These are phyloP conservation scores for Blepharisma stoltei DNA, from an alignment of 73 alveolate genomes.

Conservation along the genomic window DNA sequence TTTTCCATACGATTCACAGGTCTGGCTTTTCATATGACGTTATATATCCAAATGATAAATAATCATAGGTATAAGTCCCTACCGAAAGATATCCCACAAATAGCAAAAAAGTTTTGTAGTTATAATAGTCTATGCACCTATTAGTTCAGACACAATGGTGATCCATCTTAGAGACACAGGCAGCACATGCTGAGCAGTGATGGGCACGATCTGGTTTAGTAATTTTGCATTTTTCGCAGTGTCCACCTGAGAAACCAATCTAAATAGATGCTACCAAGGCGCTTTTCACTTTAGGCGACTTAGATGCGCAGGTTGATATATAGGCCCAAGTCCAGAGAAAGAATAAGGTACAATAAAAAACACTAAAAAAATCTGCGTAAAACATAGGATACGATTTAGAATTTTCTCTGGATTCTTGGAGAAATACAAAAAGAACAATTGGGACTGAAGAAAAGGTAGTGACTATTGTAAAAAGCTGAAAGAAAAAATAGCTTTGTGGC, in stretches of 20 bases:
- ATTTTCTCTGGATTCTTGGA: conserved; percentile 10
- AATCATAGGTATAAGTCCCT: conserved; percentile 32
- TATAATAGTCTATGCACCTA: conserved; percentile 71
- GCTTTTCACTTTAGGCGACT: neutral
- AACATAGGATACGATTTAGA: neutral
- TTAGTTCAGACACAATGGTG: conserved; percentile 82
- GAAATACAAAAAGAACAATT: neutral
- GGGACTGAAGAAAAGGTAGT: neutral
- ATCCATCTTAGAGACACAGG: conserved; percentile 74
- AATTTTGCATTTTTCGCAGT: conserved; percentile 51
- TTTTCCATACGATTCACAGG: no score
- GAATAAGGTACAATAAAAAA: neutral
- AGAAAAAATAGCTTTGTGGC: neutral
- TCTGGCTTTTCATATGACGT: no score
- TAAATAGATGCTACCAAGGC: neutral
- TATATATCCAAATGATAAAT: neutral
- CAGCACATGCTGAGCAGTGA: conserved; percentile 71
- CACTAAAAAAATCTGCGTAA: neutral
- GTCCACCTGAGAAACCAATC: neutral
- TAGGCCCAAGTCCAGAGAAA: conserved; percentile 26
- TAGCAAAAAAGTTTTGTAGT: conserved; percentile 60
- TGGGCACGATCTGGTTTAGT: conserved; percentile 71
- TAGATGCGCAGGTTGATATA: neutral
- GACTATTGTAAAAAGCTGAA: conserved; percentile 3
- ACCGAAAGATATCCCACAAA: neutral